Conservation (phyloP, 23 red algal species). For the Agarophyton chilense region DNA sequence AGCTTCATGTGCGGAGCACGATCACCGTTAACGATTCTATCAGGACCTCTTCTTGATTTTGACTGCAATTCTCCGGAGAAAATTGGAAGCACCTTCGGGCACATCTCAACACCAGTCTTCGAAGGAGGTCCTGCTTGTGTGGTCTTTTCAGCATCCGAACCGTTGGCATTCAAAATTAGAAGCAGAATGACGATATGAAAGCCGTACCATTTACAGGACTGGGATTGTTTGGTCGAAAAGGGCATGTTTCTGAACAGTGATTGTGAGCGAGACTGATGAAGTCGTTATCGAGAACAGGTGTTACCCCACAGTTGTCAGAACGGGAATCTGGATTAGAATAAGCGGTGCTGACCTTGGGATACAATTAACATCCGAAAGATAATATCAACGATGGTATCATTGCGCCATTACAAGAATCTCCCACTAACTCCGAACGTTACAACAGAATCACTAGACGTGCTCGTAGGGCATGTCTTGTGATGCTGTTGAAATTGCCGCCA, state of each 20-base stretch:
- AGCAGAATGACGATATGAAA: neutral
- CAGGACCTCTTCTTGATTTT: neutral
- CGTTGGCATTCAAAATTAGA: neutral
- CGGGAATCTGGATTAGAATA: neutral
- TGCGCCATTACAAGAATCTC: no score
- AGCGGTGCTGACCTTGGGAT: neutral
- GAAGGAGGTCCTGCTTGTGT: no score
- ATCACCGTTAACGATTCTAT: constrained; percentile 28
- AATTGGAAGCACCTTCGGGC: neutral
- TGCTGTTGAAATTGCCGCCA: neutral
- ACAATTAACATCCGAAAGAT: neutral
- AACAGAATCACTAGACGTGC: no score
- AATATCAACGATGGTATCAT: neutral
- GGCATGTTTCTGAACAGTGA: neutral
- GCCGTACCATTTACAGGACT: neutral
- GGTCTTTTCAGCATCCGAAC: neutral
- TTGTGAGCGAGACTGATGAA: neutral
- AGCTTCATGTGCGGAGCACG: neutral
- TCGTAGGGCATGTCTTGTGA: no score
- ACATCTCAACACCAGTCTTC: neutral
- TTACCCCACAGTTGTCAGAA: neutral
- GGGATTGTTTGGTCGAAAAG: neutral
- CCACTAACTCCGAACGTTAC: no score
- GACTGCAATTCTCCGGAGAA: neutral
- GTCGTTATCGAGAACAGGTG: neutral